Evolutionary conservation across 768 basidiomycete species (phyloP), one percentile per base, ranked within the genome.

Genomic region (Rhodotorula babjevae): DNA sequence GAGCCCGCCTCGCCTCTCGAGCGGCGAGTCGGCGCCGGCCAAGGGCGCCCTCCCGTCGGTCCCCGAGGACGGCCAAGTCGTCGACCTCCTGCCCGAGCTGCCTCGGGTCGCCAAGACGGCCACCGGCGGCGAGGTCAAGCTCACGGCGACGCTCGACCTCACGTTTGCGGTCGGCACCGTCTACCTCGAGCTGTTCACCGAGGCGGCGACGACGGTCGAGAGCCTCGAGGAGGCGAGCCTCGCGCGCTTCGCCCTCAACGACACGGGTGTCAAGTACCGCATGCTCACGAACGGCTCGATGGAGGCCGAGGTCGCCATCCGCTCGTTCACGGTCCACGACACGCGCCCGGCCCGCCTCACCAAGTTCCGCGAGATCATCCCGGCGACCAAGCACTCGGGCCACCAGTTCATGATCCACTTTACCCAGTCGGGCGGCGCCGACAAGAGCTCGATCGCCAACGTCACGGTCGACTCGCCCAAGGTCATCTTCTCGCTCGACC

Each of bases 281-380:
- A 84, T 87, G 77, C 84, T 92, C 36, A 89, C 89, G 29, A 87
- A 94, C 80, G 89, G 90, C 29, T 86, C 91, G n/a, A 84, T 86
- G 71, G 92, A 96, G 80, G 88, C 90, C 5, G 93, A 96, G 81
- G 82, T 97, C 61, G 84, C 93, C 40, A 81, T 97, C n/a, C 87
- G 88, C 77, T 94, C 95, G 0, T 89, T 98, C 78, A 92, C 92
- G 1, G 89, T 97, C 84, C 88, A 86, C 80, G 94, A 95, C 79
- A 97, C 89, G 4, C 85, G 89, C 64, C 86, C 90, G 0, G 53
- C 71, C 1, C 91, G 92, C 14, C 84, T 84, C 60, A 90, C 92
- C 36, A 89, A 86, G 77, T 97, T 93, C 83, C 87, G 93, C 55
- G 94, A 98, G 80, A 93, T 99, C 68, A 91, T 99, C 72, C 95